Base-by-base conservation (phyloP, 176 grass and related monocot species). In the Stipa capillata region DNA sequence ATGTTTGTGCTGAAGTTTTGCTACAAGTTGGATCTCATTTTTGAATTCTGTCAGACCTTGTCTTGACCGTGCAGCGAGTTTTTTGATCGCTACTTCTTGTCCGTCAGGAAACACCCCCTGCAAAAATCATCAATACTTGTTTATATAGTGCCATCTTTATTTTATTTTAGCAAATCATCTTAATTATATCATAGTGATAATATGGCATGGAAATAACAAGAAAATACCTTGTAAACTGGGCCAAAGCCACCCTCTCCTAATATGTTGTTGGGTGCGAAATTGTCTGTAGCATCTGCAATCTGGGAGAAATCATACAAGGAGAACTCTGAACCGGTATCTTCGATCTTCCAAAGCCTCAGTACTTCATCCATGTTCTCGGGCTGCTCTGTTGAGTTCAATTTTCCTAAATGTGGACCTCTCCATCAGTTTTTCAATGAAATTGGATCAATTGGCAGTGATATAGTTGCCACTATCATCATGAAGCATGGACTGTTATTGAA, bases 201-300 rank as follows among this genome's bases (percentile, higher is more conserved):
- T 51, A 47, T 70, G 51, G 10, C 20, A 31, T 74, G 20, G 6
- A 7, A 48, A 45, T 74, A 65, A 1, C 14, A 58, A 21, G n/a
- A 49, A 71, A 77, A 63, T 63, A 83, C 90, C 87, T 92, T 96
- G 48, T 96, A 96, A 83, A 96, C 93, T 13, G 87, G 86, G 28
- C 93, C 93, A 85, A 96, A 96, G 31, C 84, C 89, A 53, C 90
- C 92, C 81, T 92, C 53, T 65, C 89, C 90, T 62, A 92, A 67
- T 80, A 84, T 86, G 16, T 83, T 90, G 8, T 23, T 29, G 5
- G 74, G 74, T 40, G 78, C 44, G 73, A 96, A 96, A 75, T 92
- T 90, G 25, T 68, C n/a, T n/a, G n/a, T n/a, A n/a, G n/a, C n/a
- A n/a, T n/a, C n/a, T n/a, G n/a, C n/a, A n/a, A n/a, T n/a, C n/a